Evolutionary conservation across 2,329 filamentous ascomycete species (phyloP), one percentile per base, ranked within the genome.

Genomic region (Claviceps humidiphila): DNA sequence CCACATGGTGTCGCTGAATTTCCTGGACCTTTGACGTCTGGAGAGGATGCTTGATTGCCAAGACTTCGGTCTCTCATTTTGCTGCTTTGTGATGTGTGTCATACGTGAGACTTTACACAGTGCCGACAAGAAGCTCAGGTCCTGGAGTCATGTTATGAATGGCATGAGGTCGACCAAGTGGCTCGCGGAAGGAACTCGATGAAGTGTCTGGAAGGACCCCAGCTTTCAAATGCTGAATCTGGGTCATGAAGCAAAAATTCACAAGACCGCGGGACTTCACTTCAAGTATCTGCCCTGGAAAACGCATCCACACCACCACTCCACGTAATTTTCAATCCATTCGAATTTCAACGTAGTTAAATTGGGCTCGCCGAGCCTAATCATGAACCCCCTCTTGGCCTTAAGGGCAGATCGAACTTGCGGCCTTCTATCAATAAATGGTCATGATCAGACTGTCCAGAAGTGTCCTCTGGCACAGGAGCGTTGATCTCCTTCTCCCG

Each of bases 41-140:
- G 76, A 74, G 84, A 87, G 79, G 81, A 93, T 67, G 88, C 88
- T 95, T 88, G 89, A 95, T 89, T 82, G 89, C 89, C 89, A 95
- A 57, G 52, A 57, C 50, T 49, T 49, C 20, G 48, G 48, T 51
- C 53, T 7, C 14, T 5, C n/a, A 6, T 14, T 14, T 30, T 37
- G 20, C 17, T 13, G 13, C 6, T 37, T n/a, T 8, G 46, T 42
- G 44, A 49, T 22, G 8, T 20, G 7, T 49, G 16, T 39, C 2
- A 26, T 42, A 9, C 30, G 43, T 42, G 38, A 51, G 17, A 20
- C 9, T 13, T 47, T 40, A 11, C 45, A 17, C 41, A 45, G 14
- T 20, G 42, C 24, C n/a, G 49, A 50, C 17, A 22, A 9, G 8
- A 17, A 38, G 46, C 34, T 24, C 34, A 37, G 46, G 34, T 6